Base-by-base conservation (phyloP, 2,329 filamentous ascomycete genomes). In the Aspergillus pseudotamarii region DNA sequence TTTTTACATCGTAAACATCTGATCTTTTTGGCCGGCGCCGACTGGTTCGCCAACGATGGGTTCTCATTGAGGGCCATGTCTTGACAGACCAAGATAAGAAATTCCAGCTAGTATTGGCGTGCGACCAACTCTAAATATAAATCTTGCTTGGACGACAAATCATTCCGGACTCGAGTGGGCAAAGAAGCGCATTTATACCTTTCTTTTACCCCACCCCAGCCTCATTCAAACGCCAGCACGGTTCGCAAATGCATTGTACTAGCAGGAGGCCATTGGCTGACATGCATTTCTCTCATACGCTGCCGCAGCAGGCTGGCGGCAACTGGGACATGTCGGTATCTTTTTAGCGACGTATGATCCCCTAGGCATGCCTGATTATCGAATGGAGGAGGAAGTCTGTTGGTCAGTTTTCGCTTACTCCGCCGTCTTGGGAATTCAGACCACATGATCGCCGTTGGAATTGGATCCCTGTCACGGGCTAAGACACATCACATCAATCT, bases 1-100 rank as follows among this genome's bases (percentile, higher is more conserved):
- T 56, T 59, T 26, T 41, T 48, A 51, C 62, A 64, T 6, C 23
- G 45, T 21, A 48, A 10, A 32, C 62, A 61, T 30, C 36, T 59
- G 50, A 59, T 36, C 26, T 53, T 32, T 45, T 23, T 43, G 4
- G 11, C 45, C 8, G 54, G 54, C 14, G 21, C n/a, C 14, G 48
- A 11, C 21, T 55, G 51, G 34, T 55, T 55, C n/a, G 51, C 51
- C 51, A 55, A 38, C 32, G 51, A 38, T 11, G 51, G n/a, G n/a
- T 55, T 55, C n/a, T 55, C 32, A 16, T 19, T 36, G 11, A 55
- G 51, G 16, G 51, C 11, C 51, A 55, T 55, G 28, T 19, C 51
- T 26, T 21, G 16, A 36, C n/a, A 30, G 23, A 41, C 6, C 26
- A 55, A 55, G 51, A 19, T 3, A 23, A 23, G 1, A 38, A n/a